Percentiles rank a stretch among this genome's conserved stretches.
Evolutionary conservation across 169 alveolate species (phyloP).

Genomic region (Plasmodium yoelii): DNA sequence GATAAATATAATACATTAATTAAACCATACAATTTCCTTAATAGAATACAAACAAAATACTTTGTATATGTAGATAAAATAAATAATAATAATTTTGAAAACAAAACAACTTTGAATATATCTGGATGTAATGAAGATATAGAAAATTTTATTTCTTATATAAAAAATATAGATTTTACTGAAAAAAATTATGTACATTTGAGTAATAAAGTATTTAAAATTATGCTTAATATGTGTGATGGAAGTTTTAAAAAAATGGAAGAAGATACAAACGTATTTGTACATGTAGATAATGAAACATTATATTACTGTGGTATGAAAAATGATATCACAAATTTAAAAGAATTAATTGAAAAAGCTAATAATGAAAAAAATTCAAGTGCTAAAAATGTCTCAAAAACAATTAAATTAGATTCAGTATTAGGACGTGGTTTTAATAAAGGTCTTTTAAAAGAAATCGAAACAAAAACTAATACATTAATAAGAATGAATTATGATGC

Average conservation of each 20-base stretch:
- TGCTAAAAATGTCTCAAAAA: slow-evolving; percentile 30
- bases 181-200: slow-evolving; percentile 44
- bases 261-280: slow-evolving; percentile 56
- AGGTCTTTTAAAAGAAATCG: slow-evolving; percentile 45
- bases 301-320: slow-evolving; percentile 73
- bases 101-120: slow-evolving; percentile 14
- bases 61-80: slow-evolving; percentile 52
- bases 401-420: slow-evolving; percentile 44
- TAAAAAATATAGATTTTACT: slow-evolving; percentile 32
- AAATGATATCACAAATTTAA: slow-evolving; percentile 25
- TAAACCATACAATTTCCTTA: slow-evolving; percentile 55
- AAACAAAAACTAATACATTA: slow-evolving; percentile 36
- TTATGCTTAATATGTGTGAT: slow-evolving; percentile 50
- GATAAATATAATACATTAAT: slow-evolving; percentile 48
- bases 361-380: slow-evolving; percentile 29
- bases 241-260: slow-evolving; percentile 66
- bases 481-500: slow-evolving; percentile 64
- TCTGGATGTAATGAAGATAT: slow-evolving; percentile 61
- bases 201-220: slow-evolving; percentile 31
- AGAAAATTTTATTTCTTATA: slow-evolving; percentile 35
- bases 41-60: slow-evolving; percentile 29
- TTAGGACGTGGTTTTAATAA: slow-evolving; percentile 64
- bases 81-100: slow-evolving; percentile 26
- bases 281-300: slow-evolving; percentile 59
- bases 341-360: slow-evolving; percentile 66